phyloP scores from a whole-genome alignment of 2,329 filamentous ascomycete genomes.

The Pseudogymnoascus sp. region DNA sequence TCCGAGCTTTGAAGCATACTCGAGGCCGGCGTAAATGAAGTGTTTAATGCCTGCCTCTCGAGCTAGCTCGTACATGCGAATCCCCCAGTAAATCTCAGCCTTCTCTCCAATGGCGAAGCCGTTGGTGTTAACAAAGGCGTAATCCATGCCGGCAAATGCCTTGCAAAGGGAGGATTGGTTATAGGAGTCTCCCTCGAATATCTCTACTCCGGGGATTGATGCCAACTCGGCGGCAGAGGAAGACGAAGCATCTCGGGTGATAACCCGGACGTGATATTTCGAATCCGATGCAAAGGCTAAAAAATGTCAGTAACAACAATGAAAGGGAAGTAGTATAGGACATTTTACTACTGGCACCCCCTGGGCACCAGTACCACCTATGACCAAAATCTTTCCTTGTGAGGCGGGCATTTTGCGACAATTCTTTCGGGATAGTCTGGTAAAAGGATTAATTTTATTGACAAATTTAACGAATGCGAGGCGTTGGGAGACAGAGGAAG shows the following conservation, averaged over 20 bases:
- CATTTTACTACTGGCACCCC: constrained; percentile 32
- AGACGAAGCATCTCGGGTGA: constrained; percentile 34
- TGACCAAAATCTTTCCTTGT: constrained; percentile 46
- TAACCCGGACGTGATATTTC: constrained; percentile 29
- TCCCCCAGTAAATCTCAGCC: constrained; percentile 32
- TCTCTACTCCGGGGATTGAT: constrained; percentile 31
- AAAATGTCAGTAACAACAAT: background rate
- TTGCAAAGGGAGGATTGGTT: constrained; percentile 29
- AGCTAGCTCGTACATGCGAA: constrained; percentile 30
- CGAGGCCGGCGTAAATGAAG: constrained; percentile 33
- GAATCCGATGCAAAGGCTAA: background rate
- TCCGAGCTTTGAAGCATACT: constrained; percentile 33
- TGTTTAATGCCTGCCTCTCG: constrained; percentile 22
- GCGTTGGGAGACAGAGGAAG: background rate
- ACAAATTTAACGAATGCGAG: background rate
- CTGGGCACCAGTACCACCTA: constrained; percentile 35
- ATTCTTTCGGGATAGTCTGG: background rate
- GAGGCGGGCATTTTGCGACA: constrained; percentile 33
- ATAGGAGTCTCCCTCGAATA: constrained; percentile 33
- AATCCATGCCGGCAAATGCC: constrained; percentile 30
- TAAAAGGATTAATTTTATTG: background rate
- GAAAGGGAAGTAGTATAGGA: background rate
- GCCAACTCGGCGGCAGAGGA: constrained; percentile 29
- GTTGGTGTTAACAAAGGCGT: constrained; percentile 37
- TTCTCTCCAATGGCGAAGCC: constrained; percentile 33